These are phyloP conservation scores for Cladosporium phlei DNA, from an alignment of 2,329 filamentous ascomycete genomes.

Conservation along the genomic window DNA sequence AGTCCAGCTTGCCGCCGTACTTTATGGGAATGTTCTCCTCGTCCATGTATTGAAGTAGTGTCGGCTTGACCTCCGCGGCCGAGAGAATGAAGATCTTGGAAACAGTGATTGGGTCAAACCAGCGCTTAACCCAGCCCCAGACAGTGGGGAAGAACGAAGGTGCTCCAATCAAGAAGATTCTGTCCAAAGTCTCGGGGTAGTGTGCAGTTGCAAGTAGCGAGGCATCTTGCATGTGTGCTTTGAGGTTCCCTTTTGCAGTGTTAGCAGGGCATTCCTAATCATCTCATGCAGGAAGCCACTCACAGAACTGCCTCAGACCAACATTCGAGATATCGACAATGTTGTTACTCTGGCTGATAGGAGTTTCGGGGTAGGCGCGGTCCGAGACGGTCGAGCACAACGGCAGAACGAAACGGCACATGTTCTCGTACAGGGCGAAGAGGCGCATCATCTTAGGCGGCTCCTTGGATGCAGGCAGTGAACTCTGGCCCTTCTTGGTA, in stretches of 20 bases:
- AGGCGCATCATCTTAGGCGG: constrained; percentile 74
- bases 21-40: constrained; percentile 76
- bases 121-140: constrained; percentile 91
- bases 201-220: constrained; percentile 84
- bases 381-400: constrained; percentile 71
- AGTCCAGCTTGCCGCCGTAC: constrained; percentile 85
- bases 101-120: constrained; percentile 40
- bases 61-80: constrained; percentile 66
- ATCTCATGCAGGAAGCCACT: too few relatives aligned
- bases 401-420: constrained; percentile 81
- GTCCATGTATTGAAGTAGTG: constrained; percentile 77
- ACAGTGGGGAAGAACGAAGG: constrained; percentile 88
- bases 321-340: constrained; percentile 90
- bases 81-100: constrained; percentile 93
- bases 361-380: constrained; percentile 69
- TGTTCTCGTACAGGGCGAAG: constrained; percentile 89
- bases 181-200: constrained; percentile 89
- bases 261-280: too few relatives aligned
- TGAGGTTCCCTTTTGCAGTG: constrained; percentile 59
- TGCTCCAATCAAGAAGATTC: constrained; percentile 83
- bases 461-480: constrained; percentile 56
- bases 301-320: constrained; percentile 73
- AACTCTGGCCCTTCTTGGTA: constrained; percentile 47
- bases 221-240: constrained; percentile 88
- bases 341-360: constrained; percentile 87